A percentile compares a stretch with the other conserved stretches of the same genome.
phyloP scores from a whole-genome alignment of 1,284 basidiomycete species.

The Entoloma clypeatum region DNA sequence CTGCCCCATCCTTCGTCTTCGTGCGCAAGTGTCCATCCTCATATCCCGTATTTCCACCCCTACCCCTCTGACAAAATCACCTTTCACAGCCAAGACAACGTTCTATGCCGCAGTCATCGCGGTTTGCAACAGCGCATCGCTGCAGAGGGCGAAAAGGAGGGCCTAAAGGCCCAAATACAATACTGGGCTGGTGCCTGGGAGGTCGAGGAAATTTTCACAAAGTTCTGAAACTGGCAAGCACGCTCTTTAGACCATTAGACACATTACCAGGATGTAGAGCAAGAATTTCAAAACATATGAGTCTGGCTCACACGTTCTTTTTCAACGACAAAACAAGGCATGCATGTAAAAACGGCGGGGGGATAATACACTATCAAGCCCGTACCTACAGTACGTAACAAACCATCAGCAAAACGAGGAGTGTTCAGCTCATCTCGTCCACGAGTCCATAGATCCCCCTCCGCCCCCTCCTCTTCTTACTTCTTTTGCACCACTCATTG shows the following conservation, averaged over 20 bases:
- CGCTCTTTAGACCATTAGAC: neutral
- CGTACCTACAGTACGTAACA: constrained; percentile 11
- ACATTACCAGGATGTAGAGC: constrained; percentile 2
- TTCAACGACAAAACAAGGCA: constrained; percentile 20
- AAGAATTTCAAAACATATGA: constrained; percentile 20
- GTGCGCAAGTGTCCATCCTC: constrained; percentile 51
- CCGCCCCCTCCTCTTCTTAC: constrained; percentile 54
- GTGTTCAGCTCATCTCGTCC: constrained; percentile 57
- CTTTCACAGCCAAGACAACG: constrained; percentile 62
- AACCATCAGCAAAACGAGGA: constrained; percentile 6
- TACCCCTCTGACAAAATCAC: constrained; percentile 5
- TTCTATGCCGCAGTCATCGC: constrained; percentile 73
- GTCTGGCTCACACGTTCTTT: constrained; percentile 25
- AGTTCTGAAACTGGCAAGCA: constrained; percentile 30
- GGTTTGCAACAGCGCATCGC: constrained; percentile 76
- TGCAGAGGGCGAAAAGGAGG: constrained; percentile 58
- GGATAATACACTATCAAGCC: constrained; percentile 14
- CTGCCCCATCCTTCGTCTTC: constrained; percentile 86
- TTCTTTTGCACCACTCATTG: constrained; percentile 48
- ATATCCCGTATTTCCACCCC: neutral
- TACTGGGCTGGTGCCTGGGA: constrained; percentile 95
- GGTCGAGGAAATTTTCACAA: constrained; percentile 75
- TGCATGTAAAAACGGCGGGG: constrained; percentile 15
- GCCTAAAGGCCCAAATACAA: constrained; percentile 68
- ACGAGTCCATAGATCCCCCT: constrained; percentile 53